A percentile compares a stretch with the other conserved stretches of the same genome.
These are phyloP conservation scores for Setaria italica DNA, from an alignment of 202 grass and related monocot genomes.

Conservation along the genomic window DNA sequence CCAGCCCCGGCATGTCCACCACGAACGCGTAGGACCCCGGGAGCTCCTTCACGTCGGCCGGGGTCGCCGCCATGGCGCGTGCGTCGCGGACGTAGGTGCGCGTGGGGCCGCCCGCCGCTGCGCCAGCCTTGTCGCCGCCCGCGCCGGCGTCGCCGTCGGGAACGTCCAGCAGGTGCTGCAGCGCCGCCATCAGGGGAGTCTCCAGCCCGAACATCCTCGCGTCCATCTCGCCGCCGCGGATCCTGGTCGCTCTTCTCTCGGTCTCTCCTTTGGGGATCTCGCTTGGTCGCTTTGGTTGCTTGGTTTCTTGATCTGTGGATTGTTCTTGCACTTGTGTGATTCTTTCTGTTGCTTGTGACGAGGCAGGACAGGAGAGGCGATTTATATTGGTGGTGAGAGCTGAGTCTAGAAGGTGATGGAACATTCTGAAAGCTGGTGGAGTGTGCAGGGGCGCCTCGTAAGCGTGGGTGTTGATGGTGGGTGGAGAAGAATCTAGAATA, in stretches of 20 bases:
- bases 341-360: background rate
- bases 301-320: background rate
- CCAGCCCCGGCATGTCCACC: conserved; percentile 90
- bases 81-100: conserved; percentile 84
- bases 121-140: conserved; percentile 33
- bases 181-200: conserved; percentile 57
- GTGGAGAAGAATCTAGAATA: conserved; percentile 41
- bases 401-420: conserved; percentile 39
- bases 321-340: background rate
- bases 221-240: conserved; percentile 52
- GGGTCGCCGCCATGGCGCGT: conserved; percentile 83
- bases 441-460: background rate
- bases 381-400: conserved; percentile 17
- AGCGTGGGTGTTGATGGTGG: background rate
- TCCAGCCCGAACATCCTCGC: conserved; percentile 60
- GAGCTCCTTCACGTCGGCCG: conserved; percentile 86
- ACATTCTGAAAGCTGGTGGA: conserved; percentile 45
- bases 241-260: background rate
- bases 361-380: background rate
- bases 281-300: background rate
- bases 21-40: conserved; percentile 69
- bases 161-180: conserved; percentile 74
- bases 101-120: conserved; percentile 54
- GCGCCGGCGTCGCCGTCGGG: conserved; percentile 69
- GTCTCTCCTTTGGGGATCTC: no score